Evolutionary conservation across 1,284 basidiomycete genomes (phyloP), one percentile per base, ranked within the genome.

Genomic region (Fereydounia khargensis): DNA sequence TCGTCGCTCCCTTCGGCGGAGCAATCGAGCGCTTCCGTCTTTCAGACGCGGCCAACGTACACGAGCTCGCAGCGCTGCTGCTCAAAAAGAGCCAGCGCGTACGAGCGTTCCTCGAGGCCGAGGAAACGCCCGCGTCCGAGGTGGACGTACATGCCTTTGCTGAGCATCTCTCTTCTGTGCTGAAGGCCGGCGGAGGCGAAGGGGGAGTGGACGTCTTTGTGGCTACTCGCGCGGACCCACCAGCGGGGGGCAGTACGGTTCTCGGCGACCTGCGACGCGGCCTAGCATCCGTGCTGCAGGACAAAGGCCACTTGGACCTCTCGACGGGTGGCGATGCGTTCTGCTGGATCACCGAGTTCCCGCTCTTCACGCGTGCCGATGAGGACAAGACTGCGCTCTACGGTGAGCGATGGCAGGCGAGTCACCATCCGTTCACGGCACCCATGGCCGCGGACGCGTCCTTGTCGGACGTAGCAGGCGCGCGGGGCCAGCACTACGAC

Each of bases 401-500:
- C 3, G 82, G 83, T 43, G 91, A 89, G 13, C 81, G 91, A 60
- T 94, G 89, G 87, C 86, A 87, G 57, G 87, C 87, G 59, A 85
- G 88, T 2, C 91, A 96, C 71, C 91, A 96, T 76, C 91, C 91
- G 1, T 96, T 96, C 78, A 96, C 91, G 10, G 90, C 91, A 6
- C 92, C 92, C n/a, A 87, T 91, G 82, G 86, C 82, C 77, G 82
- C 89, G 73, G 91, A 96, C 76, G 79, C 94, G 21, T 80, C 82
- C 35, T 81, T 82, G 32, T 19, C 35, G 10, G 19, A 22, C 0
- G 35, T 73, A 9, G 52, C 57, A 0, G 18, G 42, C 14, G 42
- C 91, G 59, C 84, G 89, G 37, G 91, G 91, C 2, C 91, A 97
- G 77, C 92, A 96, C 77, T 97, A 96, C 73, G 91, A 97, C 79